Conservation (phyloP, 169 alveolate species). For the Perkinsus marinus region DNA sequence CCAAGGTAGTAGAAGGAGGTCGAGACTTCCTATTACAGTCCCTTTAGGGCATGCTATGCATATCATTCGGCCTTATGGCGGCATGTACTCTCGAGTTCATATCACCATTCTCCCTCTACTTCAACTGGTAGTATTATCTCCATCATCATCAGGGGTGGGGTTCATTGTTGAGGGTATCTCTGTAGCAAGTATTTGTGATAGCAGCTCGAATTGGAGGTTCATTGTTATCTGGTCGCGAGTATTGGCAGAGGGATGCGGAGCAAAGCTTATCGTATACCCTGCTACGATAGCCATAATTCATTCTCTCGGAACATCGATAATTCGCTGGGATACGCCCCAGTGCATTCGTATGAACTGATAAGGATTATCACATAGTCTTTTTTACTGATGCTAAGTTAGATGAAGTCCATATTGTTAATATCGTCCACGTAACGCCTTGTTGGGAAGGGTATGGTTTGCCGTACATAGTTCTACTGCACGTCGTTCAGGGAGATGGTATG, state of each 20-base stretch:
- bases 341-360: too few species aligned
- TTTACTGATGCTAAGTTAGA: too few species aligned
- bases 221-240: too few species aligned
- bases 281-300: too few species aligned
- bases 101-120: constrained; percentile 32
- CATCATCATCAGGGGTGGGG: not conserved
- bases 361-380: too few species aligned
- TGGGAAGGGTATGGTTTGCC: too few species aligned
- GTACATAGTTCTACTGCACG: not conserved
- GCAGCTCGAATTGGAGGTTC: not conserved
- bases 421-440: too few species aligned
- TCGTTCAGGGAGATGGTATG: not conserved
- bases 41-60: not conserved
- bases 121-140: constrained; percentile 25
- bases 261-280: too few species aligned
- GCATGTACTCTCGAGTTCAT: constrained; percentile 33
- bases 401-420: too few species aligned
- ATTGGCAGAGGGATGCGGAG: too few species aligned
- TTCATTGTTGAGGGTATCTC: not conserved
- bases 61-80: constrained; percentile 30
- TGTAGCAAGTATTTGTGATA: not conserved
- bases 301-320: too few species aligned
- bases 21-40: not conserved
- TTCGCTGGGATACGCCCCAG: too few species aligned
- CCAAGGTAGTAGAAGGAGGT: not conserved